Conservation (phyloP, 768 basidiomycete species). For the Naematelia aurantialba region DNA sequence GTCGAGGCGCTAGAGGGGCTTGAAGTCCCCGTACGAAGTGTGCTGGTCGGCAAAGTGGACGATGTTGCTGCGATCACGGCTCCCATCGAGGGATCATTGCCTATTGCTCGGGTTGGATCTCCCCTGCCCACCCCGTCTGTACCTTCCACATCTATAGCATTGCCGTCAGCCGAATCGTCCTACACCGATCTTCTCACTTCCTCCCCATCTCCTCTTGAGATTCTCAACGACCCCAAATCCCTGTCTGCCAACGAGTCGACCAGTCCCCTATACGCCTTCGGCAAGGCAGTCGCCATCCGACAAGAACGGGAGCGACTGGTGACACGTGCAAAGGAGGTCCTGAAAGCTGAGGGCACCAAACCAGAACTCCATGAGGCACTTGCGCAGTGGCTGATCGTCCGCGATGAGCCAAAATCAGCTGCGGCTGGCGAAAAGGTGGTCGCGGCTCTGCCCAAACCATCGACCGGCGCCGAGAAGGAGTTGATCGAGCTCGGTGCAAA, state of each 20-base stretch:
- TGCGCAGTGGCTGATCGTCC: conserved; percentile 72
- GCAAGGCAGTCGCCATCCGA: conserved; percentile 77
- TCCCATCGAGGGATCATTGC: conserved; percentile 52
- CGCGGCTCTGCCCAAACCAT: conserved; percentile 57
- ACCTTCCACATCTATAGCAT: conserved; percentile 37
- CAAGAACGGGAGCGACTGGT: conserved; percentile 70
- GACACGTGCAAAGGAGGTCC: conserved; percentile 61
- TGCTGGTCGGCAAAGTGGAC: conserved; percentile 49
- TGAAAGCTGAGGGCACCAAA: conserved; percentile 55
- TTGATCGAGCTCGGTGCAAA: conserved; percentile 61
- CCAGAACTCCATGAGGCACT: conserved; percentile 64
- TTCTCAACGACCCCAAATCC: conserved; percentile 76
- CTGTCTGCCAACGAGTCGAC: conserved; percentile 71
- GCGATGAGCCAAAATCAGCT: conserved; percentile 59
- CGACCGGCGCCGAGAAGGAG: conserved; percentile 53
- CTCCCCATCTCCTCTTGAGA: conserved; percentile 67
- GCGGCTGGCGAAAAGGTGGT: conserved; percentile 63
- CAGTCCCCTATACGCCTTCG: conserved; percentile 90
- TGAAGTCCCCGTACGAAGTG: conserved; percentile 42
- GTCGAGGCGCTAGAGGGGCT: conserved; percentile 55
- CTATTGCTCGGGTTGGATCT: conserved; percentile 44
- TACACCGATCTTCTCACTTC: conserved; percentile 85
- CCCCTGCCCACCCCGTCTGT: conserved; percentile 25
- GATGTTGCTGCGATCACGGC: conserved; percentile 44
- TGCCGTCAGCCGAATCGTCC: conserved; percentile 86